These are phyloP conservation scores for Heliocybe sulcata DNA, from an alignment of 1,284 basidiomycete genomes.

Conservation along the genomic window DNA sequence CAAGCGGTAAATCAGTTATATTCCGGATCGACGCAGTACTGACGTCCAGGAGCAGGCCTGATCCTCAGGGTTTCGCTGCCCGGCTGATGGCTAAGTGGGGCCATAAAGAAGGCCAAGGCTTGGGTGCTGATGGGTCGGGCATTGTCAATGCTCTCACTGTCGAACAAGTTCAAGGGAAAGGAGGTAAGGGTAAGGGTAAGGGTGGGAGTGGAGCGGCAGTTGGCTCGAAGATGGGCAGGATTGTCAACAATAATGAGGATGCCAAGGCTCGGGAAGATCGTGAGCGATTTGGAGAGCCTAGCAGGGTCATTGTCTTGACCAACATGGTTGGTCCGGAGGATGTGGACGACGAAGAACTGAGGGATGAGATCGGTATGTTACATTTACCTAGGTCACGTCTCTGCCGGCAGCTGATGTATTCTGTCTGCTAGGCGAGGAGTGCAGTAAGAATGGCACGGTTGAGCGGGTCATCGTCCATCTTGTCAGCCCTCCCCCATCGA, in stretches of 20 bases:
- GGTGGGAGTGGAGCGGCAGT: conserved; percentile 22
- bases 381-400: too few relatives aligned
- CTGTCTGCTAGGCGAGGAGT: conserved; percentile 67
- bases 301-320: conserved; percentile 79
- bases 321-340: conserved; percentile 84
- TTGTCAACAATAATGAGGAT: conserved; percentile 84
- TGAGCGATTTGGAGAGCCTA: conserved; percentile 80
- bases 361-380: conserved; percentile 78
- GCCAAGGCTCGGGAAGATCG: conserved; percentile 64
- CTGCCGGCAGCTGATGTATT: neutral
- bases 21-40: neutral
- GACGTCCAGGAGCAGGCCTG: conserved; percentile 32
- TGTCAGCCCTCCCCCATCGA: conserved; percentile 53
- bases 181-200: conserved; percentile 21
- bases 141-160: conserved; percentile 85
- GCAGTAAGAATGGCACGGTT: conserved; percentile 84
- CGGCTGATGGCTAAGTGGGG: conserved; percentile 91
- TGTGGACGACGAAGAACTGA: conserved; percentile 78
- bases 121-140: conserved; percentile 77
- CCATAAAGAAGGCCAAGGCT: conserved; percentile 86
- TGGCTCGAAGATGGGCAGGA: conserved; percentile 70
- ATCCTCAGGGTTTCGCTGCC: conserved; percentile 68
- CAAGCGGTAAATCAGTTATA: conserved; percentile 23
- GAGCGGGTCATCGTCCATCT: conserved; percentile 83
- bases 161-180: conserved; percentile 52